Base-by-base conservation (phyloP, 331 rosid species). In the Acacia pycnantha region DNA sequence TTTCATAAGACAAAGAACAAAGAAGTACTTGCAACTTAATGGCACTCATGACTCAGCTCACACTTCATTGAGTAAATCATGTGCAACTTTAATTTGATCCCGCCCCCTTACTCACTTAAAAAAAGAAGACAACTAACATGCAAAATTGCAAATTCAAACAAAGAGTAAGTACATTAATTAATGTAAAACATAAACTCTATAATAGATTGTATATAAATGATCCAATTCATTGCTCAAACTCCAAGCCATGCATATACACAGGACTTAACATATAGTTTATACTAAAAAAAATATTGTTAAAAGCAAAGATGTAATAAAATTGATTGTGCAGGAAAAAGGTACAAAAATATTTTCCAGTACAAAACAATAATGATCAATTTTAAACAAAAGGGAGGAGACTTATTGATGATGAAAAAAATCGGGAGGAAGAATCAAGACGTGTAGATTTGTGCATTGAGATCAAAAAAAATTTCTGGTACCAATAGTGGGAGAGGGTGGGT, bases 391-490 rank as follows among this genome's bases (percentile, higher is more conserved):
- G 51, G 22, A 2, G 33, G 59, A 71, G 24, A 26, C 22, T 44
- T 26, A 19, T 35, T 24, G 31, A 47, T 46, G 40, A 71, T 26
- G 58, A 71, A 71, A 46, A 43, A 71, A 46, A 59, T 3, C 46
- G 47, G 6, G 11, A 24, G 40, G 41, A 24, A 46, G 22, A 71
- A 37, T 19, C 35, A 3, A 43, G 40, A 26, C 40, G 2, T 53
- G 2, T 53, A 51, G 77, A 15, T 6, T 37, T 40, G 68, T 76
- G 68, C 51, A 77, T 44, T 58, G 14, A 81, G 80, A 58, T 90
- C 83, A 90, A 67, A 89, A 90, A 91, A 92, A 89, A 85, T 89
- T 90, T 85, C 44, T n/a, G 11, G 44, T 33, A 6, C 24, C 21
- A 65, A 88, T 87, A 50, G 88, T 44, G 6, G 88, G 31, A 16